Percentiles rank a stretch among this genome's conserved stretches.
phyloP scores from a whole-genome alignment of 2,329 filamentous ascomycete genomes.

The Fusarium abutilonis region DNA sequence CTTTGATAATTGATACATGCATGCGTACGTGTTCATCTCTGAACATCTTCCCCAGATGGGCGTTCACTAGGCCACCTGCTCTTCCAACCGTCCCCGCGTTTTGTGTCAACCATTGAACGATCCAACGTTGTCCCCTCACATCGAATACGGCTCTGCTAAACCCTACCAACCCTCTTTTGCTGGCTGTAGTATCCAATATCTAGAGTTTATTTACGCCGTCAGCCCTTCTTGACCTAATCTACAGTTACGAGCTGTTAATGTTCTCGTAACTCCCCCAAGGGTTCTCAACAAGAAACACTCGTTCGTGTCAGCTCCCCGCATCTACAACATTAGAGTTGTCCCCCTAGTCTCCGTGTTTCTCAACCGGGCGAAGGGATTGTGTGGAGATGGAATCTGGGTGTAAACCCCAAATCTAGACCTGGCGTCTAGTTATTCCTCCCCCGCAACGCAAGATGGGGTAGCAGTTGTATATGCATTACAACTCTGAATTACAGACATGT shows the following conservation, averaged over 20 bases:
- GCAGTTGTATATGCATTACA: constrained; percentile 10
- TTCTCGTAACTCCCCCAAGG: background rate
- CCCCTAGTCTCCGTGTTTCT: constrained; percentile 5
- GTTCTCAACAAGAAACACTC: constrained; percentile 2
- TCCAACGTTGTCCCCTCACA: constrained; percentile 22
- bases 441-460: constrained; percentile 33
- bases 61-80: constrained; percentile 8
- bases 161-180: background rate
- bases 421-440: constrained; percentile 26
- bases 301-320: constrained; percentile 19
- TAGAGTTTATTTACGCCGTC: constrained; percentile 1
- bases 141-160: background rate
- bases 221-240: constrained; percentile 6
- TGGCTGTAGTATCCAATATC: constrained; percentile 21
- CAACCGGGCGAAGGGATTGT: constrained; percentile 43
- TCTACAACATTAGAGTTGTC: constrained; percentile 12
- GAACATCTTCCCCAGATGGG: constrained; percentile 24
- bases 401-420: constrained; percentile 29
- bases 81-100: background rate
- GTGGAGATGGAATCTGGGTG: constrained; percentile 41
- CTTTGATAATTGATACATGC: constrained; percentile 4
- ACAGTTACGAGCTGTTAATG: constrained; percentile 4
- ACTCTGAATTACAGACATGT: constrained; percentile 21
- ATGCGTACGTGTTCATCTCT: background rate
- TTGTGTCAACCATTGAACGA: background rate